phyloP scores from a whole-genome alignment of 345 rosid species.

The Salix viminalis region DNA sequence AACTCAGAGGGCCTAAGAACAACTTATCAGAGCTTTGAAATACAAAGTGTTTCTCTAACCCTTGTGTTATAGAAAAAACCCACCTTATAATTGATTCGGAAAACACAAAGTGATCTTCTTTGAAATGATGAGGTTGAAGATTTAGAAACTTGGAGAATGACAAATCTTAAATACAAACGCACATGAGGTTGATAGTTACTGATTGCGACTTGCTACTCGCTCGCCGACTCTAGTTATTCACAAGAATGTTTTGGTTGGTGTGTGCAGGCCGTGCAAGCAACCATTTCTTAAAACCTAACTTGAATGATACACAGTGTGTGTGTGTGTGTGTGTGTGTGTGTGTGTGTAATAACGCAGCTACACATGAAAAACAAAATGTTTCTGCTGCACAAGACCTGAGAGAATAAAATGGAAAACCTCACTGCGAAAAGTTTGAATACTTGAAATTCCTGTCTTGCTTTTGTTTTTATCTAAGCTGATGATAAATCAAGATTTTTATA shows the following conservation, averaged over 20 bases:
- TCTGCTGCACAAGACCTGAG: no score
- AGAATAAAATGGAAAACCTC: no score
- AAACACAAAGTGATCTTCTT: not conserved
- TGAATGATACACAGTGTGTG: no score
- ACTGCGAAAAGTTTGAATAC: no score
- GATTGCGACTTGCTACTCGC: not conserved
- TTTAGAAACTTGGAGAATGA: not conserved
- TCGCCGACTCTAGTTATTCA: not conserved
- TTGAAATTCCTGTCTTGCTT: no score
- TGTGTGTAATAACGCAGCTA: no score
- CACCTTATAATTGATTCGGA: not conserved
- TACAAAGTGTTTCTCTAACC: not conserved
- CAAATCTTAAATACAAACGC: not conserved
- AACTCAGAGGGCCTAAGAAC: not conserved
- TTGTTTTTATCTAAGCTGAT: no score
- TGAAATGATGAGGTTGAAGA: not conserved
- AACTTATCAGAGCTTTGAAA: not conserved
- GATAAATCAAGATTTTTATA: no score
- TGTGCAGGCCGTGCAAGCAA: not conserved
- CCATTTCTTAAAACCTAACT: not conserved
- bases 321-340: no score
- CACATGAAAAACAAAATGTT: no score
- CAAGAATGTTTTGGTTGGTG: not conserved
- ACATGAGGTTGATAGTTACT: not conserved
- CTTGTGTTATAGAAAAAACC: not conserved